Evolutionary conservation across 805 yeast species (phyloP).

Genomic region (Schizosaccharomyces japonicus): DNA sequence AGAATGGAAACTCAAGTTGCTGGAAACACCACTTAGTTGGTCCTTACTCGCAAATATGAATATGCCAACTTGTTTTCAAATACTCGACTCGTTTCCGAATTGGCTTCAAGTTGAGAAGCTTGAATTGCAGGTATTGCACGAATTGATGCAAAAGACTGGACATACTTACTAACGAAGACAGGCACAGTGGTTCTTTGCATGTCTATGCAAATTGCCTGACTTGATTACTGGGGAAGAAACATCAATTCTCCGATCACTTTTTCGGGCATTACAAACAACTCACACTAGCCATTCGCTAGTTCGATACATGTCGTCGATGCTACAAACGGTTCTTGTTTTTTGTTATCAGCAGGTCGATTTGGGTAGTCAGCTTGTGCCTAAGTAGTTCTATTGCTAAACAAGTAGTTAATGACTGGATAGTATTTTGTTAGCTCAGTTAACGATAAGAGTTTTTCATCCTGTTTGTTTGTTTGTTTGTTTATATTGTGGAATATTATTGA

Average conservation of each 20-base stretch:
- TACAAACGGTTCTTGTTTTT: neutral
- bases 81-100: neutral
- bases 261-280: neutral
- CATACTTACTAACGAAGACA: neutral
- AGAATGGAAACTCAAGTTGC: neutral
- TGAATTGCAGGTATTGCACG: neutral
- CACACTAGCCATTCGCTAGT: neutral
- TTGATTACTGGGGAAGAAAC: neutral
- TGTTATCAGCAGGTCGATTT: neutral
- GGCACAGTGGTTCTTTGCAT: neutral
- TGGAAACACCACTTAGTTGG: neutral
- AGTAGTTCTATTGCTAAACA: no score
- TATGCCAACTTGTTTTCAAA: neutral
- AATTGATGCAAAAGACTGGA: neutral
- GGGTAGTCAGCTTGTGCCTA: no score
- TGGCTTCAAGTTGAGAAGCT: neutral
- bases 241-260: neutral
- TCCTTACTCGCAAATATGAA: neutral
- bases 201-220: neutral
- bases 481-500: no score
- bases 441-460: no score
- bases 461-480: no score
- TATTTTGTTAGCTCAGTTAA: no score
- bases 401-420: no score
- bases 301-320: neutral